These are phyloP conservation scores for Cyclocybe cylindracea DNA, from an alignment of 768 basidiomycete genomes.

Conservation along the genomic window DNA sequence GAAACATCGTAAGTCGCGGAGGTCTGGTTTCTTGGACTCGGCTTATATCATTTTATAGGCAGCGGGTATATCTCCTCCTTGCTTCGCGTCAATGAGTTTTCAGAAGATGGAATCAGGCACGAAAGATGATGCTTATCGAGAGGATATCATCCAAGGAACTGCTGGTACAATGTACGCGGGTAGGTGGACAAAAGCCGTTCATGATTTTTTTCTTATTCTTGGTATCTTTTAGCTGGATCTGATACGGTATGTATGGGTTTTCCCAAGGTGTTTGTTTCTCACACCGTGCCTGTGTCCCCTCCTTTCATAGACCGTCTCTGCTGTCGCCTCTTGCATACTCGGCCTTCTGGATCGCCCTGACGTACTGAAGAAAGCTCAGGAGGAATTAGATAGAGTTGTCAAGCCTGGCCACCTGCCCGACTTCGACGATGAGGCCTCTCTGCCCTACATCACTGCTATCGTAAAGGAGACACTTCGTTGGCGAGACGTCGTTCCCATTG, in stretches of 20 bases:
- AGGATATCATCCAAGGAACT: slow-evolving; percentile 31
- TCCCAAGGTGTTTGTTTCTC: too few species aligned
- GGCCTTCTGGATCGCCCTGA: slow-evolving; percentile 33
- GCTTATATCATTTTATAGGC: not conserved
- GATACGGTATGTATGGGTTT: slow-evolving; percentile 15
- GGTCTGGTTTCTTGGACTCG: not conserved
- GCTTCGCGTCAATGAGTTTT: slow-evolving; percentile 22
- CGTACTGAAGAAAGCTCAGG: slow-evolving; percentile 31
- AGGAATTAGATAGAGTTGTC: slow-evolving; percentile 35
- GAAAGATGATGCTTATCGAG: slow-evolving; percentile 19
- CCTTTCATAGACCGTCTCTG: slow-evolving; percentile 30
- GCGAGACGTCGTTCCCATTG: slow-evolving; percentile 30
- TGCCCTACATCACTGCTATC: slow-evolving; percentile 36
- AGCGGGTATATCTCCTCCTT: slow-evolving; percentile 14
- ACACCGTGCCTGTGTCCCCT: too few species aligned
- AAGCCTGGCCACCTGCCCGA: slow-evolving; percentile 33
- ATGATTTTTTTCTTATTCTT: slow-evolving; percentile 26
- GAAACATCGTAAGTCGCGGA: slow-evolving; percentile 19
- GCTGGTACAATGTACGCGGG: slow-evolving; percentile 38
- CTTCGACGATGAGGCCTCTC: slow-evolving; percentile 23
- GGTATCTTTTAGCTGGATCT: slow-evolving; percentile 17
- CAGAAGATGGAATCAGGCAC: slow-evolving; percentile 20
- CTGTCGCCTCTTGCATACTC: slow-evolving; percentile 31
- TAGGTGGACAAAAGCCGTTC: slow-evolving; percentile 17
- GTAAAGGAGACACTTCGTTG: slow-evolving; percentile 31